Evolutionary conservation across 202 grass and related monocot genomes (phyloP).

Genomic region (Zoysia matrella): DNA sequence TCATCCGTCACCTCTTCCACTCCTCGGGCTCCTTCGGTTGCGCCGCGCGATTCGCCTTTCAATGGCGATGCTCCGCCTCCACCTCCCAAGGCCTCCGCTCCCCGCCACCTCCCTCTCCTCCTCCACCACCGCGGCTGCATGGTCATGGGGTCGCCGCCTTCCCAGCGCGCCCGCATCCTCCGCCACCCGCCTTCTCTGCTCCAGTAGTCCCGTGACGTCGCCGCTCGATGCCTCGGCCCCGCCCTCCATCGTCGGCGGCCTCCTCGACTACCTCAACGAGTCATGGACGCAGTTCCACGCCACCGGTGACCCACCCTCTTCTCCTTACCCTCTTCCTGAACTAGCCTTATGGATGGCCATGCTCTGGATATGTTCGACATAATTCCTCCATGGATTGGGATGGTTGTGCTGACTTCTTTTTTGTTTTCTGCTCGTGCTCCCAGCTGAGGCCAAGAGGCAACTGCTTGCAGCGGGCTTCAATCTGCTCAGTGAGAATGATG

Average conservation of each 20-base stretch:
- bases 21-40: neutral
- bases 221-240: neutral
- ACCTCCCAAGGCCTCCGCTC: slow-evolving; percentile 52
- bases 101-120: neutral
- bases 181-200: slow-evolving; percentile 53
- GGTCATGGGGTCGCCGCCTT: slow-evolving; percentile 16
- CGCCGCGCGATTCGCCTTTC: neutral
- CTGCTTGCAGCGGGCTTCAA: slow-evolving; percentile 77
- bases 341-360: neutral
- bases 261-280: slow-evolving; percentile 97
- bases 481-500: slow-evolving; percentile 82
- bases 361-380: neutral
- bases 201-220: neutral
- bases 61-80: slow-evolving; percentile 80
- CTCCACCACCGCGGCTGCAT: neutral
- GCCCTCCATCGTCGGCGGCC: slow-evolving; percentile 61
- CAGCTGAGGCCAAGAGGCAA: slow-evolving; percentile 94
- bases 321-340: neutral
- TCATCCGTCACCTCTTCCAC: neutral
- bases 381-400: neutral
- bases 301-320: slow-evolving; percentile 48
- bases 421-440: slow-evolving; percentile 11
- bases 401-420: neutral
- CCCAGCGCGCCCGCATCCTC: neutral
- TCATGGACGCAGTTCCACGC: slow-evolving; percentile 99